Percentiles rank a stretch among this genome's conserved stretches.
phyloP scores from a whole-genome alignment of 139 green algal species.

The Chlorella vulgaris region DNA sequence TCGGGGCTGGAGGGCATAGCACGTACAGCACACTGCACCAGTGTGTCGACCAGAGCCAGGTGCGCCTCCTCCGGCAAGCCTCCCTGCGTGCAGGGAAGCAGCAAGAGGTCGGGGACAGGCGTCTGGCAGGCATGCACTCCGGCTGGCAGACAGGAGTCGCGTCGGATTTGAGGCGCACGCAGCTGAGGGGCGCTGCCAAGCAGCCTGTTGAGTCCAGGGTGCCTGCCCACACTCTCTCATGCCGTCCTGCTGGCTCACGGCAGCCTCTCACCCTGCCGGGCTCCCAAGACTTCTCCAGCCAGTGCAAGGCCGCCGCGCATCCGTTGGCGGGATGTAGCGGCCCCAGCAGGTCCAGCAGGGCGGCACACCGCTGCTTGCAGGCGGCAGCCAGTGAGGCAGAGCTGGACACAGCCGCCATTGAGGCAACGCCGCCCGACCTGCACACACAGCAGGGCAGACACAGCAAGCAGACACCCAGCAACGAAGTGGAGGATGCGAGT shows the following conservation, averaged over 20 bases:
- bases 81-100: conserved; percentile 9
- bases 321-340: conserved; percentile 20
- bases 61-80: conserved; percentile 15
- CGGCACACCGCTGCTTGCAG: conserved; percentile 31
- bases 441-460: background rate
- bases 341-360: conserved; percentile 33
- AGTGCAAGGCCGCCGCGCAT: conserved; percentile 1
- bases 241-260: no score
- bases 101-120: background rate
- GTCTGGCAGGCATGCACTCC: no score
- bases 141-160: background rate
- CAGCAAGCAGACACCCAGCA: background rate
- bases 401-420: conserved; percentile 6
- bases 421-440: background rate
- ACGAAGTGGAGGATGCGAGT: no score
- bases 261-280: conserved; percentile 13
- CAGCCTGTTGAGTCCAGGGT: no score
- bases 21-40: background rate
- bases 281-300: conserved; percentile 4
- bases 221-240: no score
- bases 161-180: background rate
- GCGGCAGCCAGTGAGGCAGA: conserved; percentile 15
- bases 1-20: conserved; percentile 2
- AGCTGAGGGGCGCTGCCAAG: no score
- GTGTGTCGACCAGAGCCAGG: conserved; percentile 22